Base-by-base conservation (phyloP, 352 stramenopile genomes). In the Phytophthora capsici region DNA sequence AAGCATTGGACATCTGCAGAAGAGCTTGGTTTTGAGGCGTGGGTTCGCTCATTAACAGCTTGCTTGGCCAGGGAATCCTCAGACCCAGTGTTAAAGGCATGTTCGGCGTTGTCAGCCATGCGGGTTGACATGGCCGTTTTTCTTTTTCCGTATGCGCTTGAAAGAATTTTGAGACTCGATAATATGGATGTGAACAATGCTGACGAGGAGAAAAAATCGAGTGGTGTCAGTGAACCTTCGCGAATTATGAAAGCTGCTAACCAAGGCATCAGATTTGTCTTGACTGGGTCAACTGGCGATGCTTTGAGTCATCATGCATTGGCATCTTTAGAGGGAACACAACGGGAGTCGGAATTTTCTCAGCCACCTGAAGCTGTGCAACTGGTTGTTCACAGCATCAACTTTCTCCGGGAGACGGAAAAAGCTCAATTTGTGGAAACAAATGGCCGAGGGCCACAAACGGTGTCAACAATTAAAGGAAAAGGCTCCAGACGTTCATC, bases 341-440 rank as follows among this genome's bases (percentile, higher is more conserved):
- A 57, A 46, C 9, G 13, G 16, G 22, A 46, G 48, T 37, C 37
- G 22, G 56, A 17, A 5, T 20, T 28, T 32, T 69, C 48, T n/a
- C 73, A 76, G 17, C 72, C 74, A 25, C 59, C 74, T 16, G 60
- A 86, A 48, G 72, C 81, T 5, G 64, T 89, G 26, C 88, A 96
- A 55, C 62, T 93, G 14, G 28, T 95, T 4, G 61, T 96, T 51
- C 88, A 96, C 53, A 84, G 58, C 14, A 80, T 95, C 19, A 95
- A 88, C 40, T 96, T 94, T 32, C 58, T 93, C 0, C 80, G 84
- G n/a, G 85, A 95, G 55, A 83, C 78, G 0, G 77, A 93, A 43
- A 95, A 94, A 64, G 63, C 57, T 25, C 56, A 68, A 25, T 95
- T 95, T 66, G 80, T 95, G 10, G 79, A 87, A 52, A 77, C 67